Base-by-base conservation (phyloP, 106 monocot species). In the Dendrobium catenatum region DNA sequence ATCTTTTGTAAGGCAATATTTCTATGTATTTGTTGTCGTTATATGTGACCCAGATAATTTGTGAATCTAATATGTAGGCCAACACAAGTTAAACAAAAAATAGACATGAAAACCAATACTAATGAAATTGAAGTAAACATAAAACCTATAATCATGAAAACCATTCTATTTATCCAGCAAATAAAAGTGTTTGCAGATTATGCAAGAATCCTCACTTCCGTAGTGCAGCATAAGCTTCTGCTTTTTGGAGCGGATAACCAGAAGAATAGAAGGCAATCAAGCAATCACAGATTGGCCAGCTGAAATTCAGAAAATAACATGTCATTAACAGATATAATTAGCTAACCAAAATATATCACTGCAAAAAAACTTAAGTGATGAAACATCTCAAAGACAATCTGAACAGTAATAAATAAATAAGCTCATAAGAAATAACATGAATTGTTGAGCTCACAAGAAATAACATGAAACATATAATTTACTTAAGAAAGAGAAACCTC, bases 211-310 rank as follows among this genome's bases (percentile, higher is more conserved):
- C 92, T 85, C 68, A 99, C 98, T 90, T 93, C 68, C 93, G 85
- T 29, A 95, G 75, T 85, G 87, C 89, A 81, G 90, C 95, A 82
- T 99, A 99, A 78, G 76, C 82, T 77, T 99, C 88, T 77, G 88
- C 93, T 80, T 99, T 98, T 86, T 85, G 27, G 24, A 99, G 88
- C 27, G 98, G 95, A 79, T 95, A 99, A 73, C 98, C 98, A 84
- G 94, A 84, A 22, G 98, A 99, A 79, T 95, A 91, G 85, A 99
- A 99, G 61, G 93, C 94, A 88, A 99, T 95, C 83, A 99, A 87
- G 79, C 98, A 99, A 88, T 99, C 98, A 87, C 98, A 95, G 64
- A 93, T 87, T 77, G 98, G 98, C 98, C 98, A 99, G 49, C 98
- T 99, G 95, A 66, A 88, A 89, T 68, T 75, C 16, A 44, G 4